Evolutionary conservation across 371 early-diverging fungal species (phyloP), one percentile per base, ranked within the genome.

Genomic region (Mucor sp.): DNA sequence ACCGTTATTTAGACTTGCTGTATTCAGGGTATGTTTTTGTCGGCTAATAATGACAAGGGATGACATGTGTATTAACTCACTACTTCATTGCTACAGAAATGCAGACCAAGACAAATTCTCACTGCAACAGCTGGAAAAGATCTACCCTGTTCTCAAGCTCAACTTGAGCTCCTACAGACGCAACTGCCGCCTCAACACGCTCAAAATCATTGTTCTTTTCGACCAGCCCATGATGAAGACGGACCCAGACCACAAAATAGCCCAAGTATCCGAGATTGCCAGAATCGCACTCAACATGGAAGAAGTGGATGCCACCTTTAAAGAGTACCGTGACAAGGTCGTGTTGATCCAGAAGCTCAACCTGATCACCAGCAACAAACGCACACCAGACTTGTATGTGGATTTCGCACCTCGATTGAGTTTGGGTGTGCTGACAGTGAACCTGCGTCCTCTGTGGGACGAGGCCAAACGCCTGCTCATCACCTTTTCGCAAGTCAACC

Each of bases 361-460:
- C 21, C 74, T 87, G 1, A 77, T 91, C 27, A 68, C 87, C 6
- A 69, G 78, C 19, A 83, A 81, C 19, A 82, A 85, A 3, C 84
- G 87, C 41, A 58, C 91, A 5, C 93, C 94, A 0, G 81, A 82
- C 44, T 58, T 90, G 30, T 93, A 90, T 83, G 68, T 68, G 35
- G 84, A 88, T 23, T 88, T 90, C 21, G 78, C 86, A 33, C 83
- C 87, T 62, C 84, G 83, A 39, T 72, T 91, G 30, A 77, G 85
- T 50, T 68, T 95, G 30, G 93, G 86, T 27, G 72, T 92, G 23
- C 77, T 94, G 23, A 87, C 91, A 11, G 83, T 92, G 68, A 92
- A 93, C 68, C 88, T 96, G 33, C 85, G 85, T 44, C 92, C 93
- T 2, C 73, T 96, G n/a, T 96, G 96, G 96, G 80, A 87, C 6